These are phyloP conservation scores for Tuber aestivum DNA, from an alignment of 495 filamentous ascomycete species.

Conservation along the genomic window DNA sequence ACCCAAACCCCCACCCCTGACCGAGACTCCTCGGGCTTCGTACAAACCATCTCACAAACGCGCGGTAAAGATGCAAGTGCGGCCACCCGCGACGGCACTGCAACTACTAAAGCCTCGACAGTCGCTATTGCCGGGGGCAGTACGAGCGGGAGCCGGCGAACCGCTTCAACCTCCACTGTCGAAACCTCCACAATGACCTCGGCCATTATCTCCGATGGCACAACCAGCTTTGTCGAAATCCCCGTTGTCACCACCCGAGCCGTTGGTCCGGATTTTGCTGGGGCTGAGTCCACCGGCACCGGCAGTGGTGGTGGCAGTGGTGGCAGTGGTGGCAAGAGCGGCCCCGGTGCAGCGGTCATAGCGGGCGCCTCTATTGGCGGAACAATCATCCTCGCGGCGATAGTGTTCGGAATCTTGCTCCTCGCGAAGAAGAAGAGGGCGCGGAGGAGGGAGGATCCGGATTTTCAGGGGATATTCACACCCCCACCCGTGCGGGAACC, in stretches of 20 bases:
- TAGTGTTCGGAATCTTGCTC: neutral
- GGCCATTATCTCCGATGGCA: neutral
- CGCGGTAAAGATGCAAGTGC: neutral
- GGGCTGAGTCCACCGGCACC: neutral
- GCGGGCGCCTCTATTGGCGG: neutral
- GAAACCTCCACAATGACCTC: neutral
- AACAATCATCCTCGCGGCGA: neutral
- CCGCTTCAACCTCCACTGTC: neutral
- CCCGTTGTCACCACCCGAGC: neutral
- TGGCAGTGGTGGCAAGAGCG: neutral
- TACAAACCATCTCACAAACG: slow-evolving; percentile 3
- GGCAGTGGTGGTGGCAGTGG: too few species aligned
- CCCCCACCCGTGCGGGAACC: neutral
- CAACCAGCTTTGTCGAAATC: neutral
- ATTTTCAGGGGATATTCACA: neutral
- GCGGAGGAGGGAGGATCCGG: neutral
- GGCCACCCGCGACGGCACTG: neutral
- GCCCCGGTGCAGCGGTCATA: neutral
- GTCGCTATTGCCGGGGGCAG: neutral
- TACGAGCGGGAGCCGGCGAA: neutral
- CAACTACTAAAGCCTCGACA: neutral
- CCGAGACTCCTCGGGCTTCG: neutral
- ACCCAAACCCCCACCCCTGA: neutral
- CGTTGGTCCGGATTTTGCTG: neutral
- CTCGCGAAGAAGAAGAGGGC: neutral